These are phyloP conservation scores for Tremella fuciformis DNA, from an alignment of 768 basidiomycete species.

Conservation along the genomic window DNA sequence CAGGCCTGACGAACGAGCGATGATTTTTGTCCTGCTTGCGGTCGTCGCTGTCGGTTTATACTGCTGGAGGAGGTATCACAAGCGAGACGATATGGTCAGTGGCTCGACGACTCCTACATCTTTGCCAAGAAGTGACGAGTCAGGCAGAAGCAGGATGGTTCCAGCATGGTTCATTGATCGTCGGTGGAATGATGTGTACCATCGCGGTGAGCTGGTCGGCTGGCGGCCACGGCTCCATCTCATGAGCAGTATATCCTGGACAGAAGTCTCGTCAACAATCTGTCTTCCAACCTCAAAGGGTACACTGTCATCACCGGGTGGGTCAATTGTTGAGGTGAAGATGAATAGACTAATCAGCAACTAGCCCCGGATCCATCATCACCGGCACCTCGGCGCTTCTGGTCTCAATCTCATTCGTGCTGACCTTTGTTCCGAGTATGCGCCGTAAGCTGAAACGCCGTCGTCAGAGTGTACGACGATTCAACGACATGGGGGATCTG, in stretches of 20 bases:
- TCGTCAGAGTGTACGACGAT: conserved; percentile 12
- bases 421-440: conserved; percentile 21
- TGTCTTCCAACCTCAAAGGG: conserved; percentile 4
- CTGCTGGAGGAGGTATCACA: conserved; percentile 11
- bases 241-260: conserved; percentile 23
- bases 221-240: not conserved
- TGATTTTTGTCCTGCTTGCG: conserved; percentile 21
- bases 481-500: conserved; percentile 16
- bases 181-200: conserved; percentile 7
- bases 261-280: conserved; percentile 9
- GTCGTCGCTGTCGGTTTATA: conserved; percentile 14
- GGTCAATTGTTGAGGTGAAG: not conserved
- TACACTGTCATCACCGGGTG: conserved; percentile 19
- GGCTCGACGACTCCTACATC: not conserved
- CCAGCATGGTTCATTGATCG: conserved; percentile 22
- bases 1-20: conserved; percentile 9
- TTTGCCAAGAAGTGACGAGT: not conserved
- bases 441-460: conserved; percentile 19
- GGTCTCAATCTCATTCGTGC: conserved; percentile 12
- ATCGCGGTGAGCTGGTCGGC: conserved; percentile 14
- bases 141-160: conserved; percentile 27
- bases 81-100: conserved; percentile 6
- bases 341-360: not conserved
- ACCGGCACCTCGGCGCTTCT: conserved; percentile 16
- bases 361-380: conserved; percentile 15